Evolutionary conservation across 2,329 filamentous ascomycete species (phyloP), one percentile per base, ranked within the genome.

Genomic region (Fusarium sp.): DNA sequence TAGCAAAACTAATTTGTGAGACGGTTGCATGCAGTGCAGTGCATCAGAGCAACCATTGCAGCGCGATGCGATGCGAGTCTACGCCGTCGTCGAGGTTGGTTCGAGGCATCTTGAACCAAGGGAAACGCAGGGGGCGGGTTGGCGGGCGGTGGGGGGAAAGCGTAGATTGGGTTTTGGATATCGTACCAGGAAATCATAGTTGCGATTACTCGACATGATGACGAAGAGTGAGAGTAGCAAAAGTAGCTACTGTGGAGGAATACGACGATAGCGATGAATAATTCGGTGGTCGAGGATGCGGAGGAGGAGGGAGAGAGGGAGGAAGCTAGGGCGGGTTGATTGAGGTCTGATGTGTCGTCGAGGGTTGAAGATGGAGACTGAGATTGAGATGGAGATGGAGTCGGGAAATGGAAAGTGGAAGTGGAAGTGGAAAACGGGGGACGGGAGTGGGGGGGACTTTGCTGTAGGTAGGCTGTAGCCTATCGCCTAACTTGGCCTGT

Each of bases 111-210:
- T 37, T 45, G 50, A 46, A 40, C 25, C 55, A 45, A 59, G 61
- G 47, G 40, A 60, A 35, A 37, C 54, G 56, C 62, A 65, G 56
- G 65, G 57, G 67, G 64, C 52, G 50, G 63, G 15, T 56, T 63
- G 56, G 67, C 61, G 61, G 58, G 61, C 65, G 70, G 67, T 67
- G 57, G 57, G 62, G 62, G 46, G 22, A 62, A 62, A 37, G 33
- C 41, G 46, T 61, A 71, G 60, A 50, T 56, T 62, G 70, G 61
- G 23, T 23, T 45, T 41, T 55, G 70, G 58, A 56, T 67, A 67
- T 68, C 90, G 78, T 90, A 98, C 95, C 83, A 99, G 87, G 82
- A 98, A 98, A 82, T 99, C 96, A 83, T 99, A 99, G 86, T 99
- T 99, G 82, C 96, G 90, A 86, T 95, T 96, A 81, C 92, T 93